Evolutionary conservation across 805 yeast genomes (phyloP).

Genomic region (Alloascoidea hylecoeti): DNA sequence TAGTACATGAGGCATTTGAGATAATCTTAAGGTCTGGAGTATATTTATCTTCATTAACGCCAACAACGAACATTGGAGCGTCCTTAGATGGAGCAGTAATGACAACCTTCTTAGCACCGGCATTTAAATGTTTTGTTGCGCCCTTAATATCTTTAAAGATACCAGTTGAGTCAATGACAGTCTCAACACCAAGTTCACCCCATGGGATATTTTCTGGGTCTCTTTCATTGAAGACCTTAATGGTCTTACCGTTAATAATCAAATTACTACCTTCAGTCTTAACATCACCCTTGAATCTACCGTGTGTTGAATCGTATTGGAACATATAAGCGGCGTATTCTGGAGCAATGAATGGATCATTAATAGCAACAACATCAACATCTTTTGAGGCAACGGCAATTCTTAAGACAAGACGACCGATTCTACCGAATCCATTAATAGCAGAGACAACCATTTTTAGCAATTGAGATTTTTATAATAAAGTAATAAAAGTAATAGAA

Average conservation of each 20-base stretch:
- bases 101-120: conserved; percentile 90
- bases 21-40: conserved; percentile 61
- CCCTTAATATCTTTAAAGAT: conserved; percentile 75
- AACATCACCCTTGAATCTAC: conserved; percentile 69
- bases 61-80: conserved; percentile 91
- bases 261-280: conserved; percentile 29
- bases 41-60: conserved; percentile 78
- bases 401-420: conserved; percentile 79
- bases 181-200: conserved; percentile 72
- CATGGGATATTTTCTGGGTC: conserved; percentile 85
- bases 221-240: conserved; percentile 62
- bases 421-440: conserved; percentile 92
- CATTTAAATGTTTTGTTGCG: conserved; percentile 73
- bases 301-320: conserved; percentile 93
- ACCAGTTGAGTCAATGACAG: conserved; percentile 89
- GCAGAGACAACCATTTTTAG: conserved; percentile 37
- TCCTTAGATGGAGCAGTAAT: conserved; percentile 91
- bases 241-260: conserved; percentile 54
- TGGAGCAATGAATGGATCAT: conserved; percentile 82
- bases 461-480: neutral
- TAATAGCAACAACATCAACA: conserved; percentile 75
- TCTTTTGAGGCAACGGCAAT: conserved; percentile 62
- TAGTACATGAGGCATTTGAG: conserved; percentile 92
- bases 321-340: conserved; percentile 92
- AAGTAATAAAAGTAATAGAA: neutral